These are phyloP conservation scores for Aspergillus transmontanensis DNA, from an alignment of 2,329 filamentous ascomycete species.

Conservation along the genomic window DNA sequence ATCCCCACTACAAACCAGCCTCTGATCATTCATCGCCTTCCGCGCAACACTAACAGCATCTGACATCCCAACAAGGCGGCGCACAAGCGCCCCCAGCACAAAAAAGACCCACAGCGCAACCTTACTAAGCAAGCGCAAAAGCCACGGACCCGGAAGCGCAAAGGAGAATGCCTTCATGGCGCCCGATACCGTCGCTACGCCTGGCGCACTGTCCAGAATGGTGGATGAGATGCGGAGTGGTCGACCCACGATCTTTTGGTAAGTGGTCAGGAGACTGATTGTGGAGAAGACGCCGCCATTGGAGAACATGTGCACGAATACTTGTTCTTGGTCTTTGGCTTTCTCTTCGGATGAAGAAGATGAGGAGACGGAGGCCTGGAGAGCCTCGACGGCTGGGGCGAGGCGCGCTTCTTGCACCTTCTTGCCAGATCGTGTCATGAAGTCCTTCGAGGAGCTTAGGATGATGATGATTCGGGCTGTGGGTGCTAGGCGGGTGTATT, in stretches of 20 bases:
- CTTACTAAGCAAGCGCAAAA: conserved; percentile 19
- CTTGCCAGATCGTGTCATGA: conserved; percentile 30
- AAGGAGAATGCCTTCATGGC: conserved; percentile 39
- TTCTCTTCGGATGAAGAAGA: not conserved
- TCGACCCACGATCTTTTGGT: conserved; percentile 34
- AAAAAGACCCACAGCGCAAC: conserved; percentile 17
- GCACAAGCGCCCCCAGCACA: conserved; percentile 21
- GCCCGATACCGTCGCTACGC: conserved; percentile 31
- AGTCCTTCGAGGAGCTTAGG: conserved; percentile 36
- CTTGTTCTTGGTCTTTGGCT: conserved; percentile 23
- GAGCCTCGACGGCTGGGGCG: conserved; percentile 38
- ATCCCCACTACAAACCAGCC: conserved; percentile 20
- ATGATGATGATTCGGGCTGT: conserved; percentile 48
- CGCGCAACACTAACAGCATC: conserved; percentile 33
- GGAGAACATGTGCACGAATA: conserved; percentile 53
- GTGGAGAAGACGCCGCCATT: conserved; percentile 51
- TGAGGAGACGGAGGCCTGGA: conserved; percentile 28
- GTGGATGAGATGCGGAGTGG: conserved; percentile 44
- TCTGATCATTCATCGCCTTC: conserved; percentile 34
- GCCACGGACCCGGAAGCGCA: conserved; percentile 34
- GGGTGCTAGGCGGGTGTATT: conserved; percentile 48
- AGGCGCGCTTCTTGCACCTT: conserved; percentile 31
- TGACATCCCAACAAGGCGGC: conserved; percentile 19
- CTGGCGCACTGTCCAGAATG: conserved; percentile 52
- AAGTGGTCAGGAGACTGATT: conserved; percentile 42